A percentile compares a stretch with the other conserved stretches of the same genome.
These are phyloP conservation scores for Solanum microdontum DNA, from an alignment of 257 asterid genomes.

Conservation along the genomic window DNA sequence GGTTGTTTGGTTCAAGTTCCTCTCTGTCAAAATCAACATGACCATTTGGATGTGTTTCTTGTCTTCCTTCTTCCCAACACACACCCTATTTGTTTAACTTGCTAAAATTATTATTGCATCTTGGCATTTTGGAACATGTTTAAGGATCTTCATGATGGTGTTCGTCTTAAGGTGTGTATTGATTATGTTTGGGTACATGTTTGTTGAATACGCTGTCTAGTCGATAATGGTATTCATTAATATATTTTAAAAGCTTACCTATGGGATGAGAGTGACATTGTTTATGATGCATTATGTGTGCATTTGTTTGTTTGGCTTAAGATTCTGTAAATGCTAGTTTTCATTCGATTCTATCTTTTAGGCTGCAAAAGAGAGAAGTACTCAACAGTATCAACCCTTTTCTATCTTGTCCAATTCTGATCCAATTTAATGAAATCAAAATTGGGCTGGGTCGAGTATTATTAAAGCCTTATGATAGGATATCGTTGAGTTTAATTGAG, in stretches of 20 bases:
- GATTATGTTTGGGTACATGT: background rate
- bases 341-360: background rate
- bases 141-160: background rate
- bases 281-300: background rate
- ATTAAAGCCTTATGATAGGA: background rate
- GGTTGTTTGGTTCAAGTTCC: background rate
- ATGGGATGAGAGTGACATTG: background rate
- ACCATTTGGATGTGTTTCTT: background rate
- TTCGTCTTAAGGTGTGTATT: background rate
- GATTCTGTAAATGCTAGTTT: background rate
- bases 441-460: background rate
- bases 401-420: background rate
- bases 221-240: background rate
- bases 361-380: background rate
- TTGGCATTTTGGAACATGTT: background rate
- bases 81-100: background rate
- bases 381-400: background rate
- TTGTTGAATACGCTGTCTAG: background rate
- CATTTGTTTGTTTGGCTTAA: background rate
- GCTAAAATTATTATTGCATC: background rate
- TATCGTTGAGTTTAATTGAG: background rate
- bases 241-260: background rate
- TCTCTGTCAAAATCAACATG: background rate
- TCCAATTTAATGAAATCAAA: background rate
- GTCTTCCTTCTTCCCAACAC: background rate